Percentiles rank a stretch among this genome's conserved stretches.
These are phyloP conservation scores for Verticillium zaregamsianum DNA, from an alignment of 2,329 filamentous ascomycete genomes.

Conservation along the genomic window DNA sequence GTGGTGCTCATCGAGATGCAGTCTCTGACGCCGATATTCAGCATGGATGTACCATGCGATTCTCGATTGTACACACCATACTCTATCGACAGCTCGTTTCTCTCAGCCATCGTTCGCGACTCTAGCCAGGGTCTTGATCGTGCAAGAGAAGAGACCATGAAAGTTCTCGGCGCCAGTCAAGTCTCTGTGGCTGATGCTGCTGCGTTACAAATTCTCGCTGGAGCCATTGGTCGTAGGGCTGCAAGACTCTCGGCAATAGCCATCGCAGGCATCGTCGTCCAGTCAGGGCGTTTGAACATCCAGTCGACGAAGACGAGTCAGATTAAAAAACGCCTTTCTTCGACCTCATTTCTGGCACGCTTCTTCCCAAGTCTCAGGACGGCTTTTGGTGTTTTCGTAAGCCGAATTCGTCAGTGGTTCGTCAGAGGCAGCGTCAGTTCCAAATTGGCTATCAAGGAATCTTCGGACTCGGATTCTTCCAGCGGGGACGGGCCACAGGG, in stretches of 20 bases:
- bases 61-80: constrained; percentile 54
- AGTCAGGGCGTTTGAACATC: constrained; percentile 10
- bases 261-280: constrained; percentile 17
- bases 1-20: constrained; percentile 46
- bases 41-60: background rate
- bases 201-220: constrained; percentile 55
- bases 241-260: constrained; percentile 16
- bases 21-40: background rate
- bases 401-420: background rate
- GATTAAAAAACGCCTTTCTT: background rate
- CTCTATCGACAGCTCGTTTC: constrained; percentile 64
- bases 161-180: constrained; percentile 35
- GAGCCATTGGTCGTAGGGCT: constrained; percentile 15
- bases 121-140: constrained; percentile 46
- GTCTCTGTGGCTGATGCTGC: constrained; percentile 53
- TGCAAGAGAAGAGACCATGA: constrained; percentile 28
- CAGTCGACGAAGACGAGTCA: background rate
- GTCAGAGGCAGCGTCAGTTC: background rate
- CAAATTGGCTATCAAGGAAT: background rate
- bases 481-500: background rate
- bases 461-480: background rate
- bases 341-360: background rate
- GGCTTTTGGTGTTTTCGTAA: background rate
- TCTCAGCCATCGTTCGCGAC: constrained; percentile 61
- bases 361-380: background rate